phyloP scores from a whole-genome alignment of 208 protist genomes.

The Phytomonas serpens region DNA sequence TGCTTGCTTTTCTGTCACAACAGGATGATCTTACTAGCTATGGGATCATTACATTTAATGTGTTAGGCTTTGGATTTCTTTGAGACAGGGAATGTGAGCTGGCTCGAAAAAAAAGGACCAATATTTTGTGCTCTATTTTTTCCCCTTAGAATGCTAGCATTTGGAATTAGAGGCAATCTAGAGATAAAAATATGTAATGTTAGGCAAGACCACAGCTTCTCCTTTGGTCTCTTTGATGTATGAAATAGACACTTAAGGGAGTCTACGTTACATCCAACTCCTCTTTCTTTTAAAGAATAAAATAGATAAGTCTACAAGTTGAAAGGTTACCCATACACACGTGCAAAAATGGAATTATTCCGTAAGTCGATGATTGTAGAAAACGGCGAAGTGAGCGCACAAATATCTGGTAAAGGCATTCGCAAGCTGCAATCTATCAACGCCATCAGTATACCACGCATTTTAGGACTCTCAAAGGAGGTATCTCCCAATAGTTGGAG shows the following conservation, averaged over 20 bases:
- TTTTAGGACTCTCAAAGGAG: constrained; percentile 17
- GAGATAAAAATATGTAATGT: neutral
- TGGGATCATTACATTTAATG: neutral
- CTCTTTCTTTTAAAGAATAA: neutral
- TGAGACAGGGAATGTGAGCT: neutral
- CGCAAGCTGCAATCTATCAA: constrained; percentile 19
- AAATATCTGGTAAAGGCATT: constrained; percentile 8
- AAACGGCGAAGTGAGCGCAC: neutral
- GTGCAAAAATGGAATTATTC: constrained; percentile 3
- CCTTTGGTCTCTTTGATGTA: neutral
- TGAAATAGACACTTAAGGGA: neutral
- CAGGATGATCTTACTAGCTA: neutral
- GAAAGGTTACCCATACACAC: neutral
- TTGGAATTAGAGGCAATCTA: neutral
- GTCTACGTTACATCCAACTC: neutral
- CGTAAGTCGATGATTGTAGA: neutral
- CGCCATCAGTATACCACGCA: constrained; percentile 14
- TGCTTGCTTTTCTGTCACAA: neutral
- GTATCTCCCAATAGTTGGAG: constrained; percentile 13
- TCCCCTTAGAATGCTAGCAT: neutral
- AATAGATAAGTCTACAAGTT: neutral
- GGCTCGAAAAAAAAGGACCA: neutral
- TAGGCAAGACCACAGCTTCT: neutral
- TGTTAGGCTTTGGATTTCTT: neutral
- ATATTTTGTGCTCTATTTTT: neutral